Percentiles rank a stretch among this genome's conserved stretches.
These are phyloP conservation scores for Boletus mariae DNA, from an alignment of 1,284 basidiomycete genomes.

Conservation along the genomic window DNA sequence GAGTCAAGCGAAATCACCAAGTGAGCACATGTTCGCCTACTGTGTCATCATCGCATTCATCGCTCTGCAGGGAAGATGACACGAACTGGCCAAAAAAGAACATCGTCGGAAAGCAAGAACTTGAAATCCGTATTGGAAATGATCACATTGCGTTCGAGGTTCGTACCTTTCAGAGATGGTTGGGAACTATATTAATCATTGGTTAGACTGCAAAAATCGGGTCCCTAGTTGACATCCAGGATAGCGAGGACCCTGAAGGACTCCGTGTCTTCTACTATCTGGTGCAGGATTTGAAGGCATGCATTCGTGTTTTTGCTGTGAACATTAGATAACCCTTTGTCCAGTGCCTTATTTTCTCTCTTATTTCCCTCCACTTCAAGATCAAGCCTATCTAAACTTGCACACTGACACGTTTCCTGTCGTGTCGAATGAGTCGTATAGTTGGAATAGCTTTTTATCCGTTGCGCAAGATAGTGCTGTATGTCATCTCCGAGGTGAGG, in stretches of 20 bases:
- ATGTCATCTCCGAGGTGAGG: slow-evolving; percentile 17
- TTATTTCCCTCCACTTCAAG: slow-evolving; percentile 98
- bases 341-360: slow-evolving; percentile 96
- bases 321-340: slow-evolving; percentile 4
- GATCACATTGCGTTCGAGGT: slow-evolving; percentile 99
- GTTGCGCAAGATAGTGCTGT: slow-evolving; percentile 28
- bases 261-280: slow-evolving; percentile 99
- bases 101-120: slow-evolving; percentile 95
- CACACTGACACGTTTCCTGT: background rate
- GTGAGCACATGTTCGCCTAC: slow-evolving; percentile 42
- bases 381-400: slow-evolving; percentile 88
- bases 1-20: slow-evolving; percentile 94
- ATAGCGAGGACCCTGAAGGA: slow-evolving; percentile 96
- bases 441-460: slow-evolving; percentile 2
- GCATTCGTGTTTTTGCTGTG: slow-evolving; percentile 13
- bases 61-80: slow-evolving; percentile 83
- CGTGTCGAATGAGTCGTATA: slow-evolving; percentile 6
- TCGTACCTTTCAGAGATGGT: slow-evolving; percentile 23
- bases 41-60: background rate
- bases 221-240: slow-evolving; percentile 93
- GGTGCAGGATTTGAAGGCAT: slow-evolving; percentile 93
- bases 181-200: background rate
- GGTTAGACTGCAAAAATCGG: slow-evolving; percentile 95
- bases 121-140: slow-evolving; percentile 91
- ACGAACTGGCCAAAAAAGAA: slow-evolving; percentile 98